phyloP scores from a whole-genome alignment of 225 moss, liverwort and hornwort species.

The Climacium dendroides region DNA sequence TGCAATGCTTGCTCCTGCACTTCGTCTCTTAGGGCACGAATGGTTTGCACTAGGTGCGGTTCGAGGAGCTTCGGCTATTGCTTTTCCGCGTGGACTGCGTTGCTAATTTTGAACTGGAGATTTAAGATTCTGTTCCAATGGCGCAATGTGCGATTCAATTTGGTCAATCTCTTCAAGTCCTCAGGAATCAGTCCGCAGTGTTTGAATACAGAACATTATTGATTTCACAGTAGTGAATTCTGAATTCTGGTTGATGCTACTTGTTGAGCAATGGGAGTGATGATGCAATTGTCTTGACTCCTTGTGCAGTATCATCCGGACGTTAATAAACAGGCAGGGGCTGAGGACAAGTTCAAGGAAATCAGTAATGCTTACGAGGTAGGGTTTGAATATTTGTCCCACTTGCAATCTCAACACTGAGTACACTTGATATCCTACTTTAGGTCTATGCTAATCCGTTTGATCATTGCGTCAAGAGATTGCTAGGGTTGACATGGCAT shows the following conservation, averaged over 20 bases:
- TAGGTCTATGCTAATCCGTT: neutral
- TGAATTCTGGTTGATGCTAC: neutral
- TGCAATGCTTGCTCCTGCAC: neutral
- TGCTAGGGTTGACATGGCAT: neutral
- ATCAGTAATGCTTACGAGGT: constrained; percentile 99
- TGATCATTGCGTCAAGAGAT: neutral
- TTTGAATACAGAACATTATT: neutral
- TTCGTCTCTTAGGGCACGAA: neutral
- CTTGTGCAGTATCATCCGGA: constrained; percentile 87
- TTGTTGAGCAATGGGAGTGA: neutral
- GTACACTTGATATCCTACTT: neutral
- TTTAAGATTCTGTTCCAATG: neutral
- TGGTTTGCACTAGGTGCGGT: neutral
- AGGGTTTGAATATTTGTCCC: neutral
- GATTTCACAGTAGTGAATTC: neutral
- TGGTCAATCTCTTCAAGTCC: neutral
- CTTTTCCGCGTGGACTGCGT: neutral
- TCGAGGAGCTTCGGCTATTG: neutral
- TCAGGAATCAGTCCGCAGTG: neutral
- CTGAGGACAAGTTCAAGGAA: constrained; percentile 97
- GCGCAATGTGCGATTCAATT: neutral
- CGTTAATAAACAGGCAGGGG: constrained; percentile 91
- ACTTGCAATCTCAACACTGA: neutral
- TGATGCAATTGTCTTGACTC: neutral
- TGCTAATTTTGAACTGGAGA: neutral